Evolutionary conservation across 2,329 filamentous ascomycete species (phyloP), one percentile per base, ranked within the genome.

Genomic region (Cercospora zeina): DNA sequence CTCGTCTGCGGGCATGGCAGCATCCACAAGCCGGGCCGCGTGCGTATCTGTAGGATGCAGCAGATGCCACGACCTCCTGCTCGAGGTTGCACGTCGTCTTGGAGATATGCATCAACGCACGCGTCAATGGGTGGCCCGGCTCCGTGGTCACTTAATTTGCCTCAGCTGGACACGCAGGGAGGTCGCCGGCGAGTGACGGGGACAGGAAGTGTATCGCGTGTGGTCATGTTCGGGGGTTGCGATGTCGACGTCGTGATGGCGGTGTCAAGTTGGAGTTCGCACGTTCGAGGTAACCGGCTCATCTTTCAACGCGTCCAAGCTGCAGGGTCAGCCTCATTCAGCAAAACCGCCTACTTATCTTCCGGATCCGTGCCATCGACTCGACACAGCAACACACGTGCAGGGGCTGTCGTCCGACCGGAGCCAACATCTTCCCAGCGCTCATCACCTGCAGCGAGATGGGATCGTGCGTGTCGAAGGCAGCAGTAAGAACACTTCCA

Each of bases 121-220:
- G 49, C 49, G 49, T 53, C 49, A 53, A 34, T 13, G 16, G n/a
- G 27, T 31, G 49, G 49, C 30, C 49, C 49, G 49, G n/a, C 30
- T 31, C 49, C 14, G 30, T 13, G 49, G 27, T 27, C n/a, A 34
- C 8, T 27, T 53, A 53, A 53, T 53, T 53, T 53, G 49, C 49
- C 30, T 49, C 42, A 49, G 42, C 42, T 49, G 42, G 13, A 8
- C 21, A 11, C 24, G 42, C 42, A 49, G 42, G 42, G 42, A 27
- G 42, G 42, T 49, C 42, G 42, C 42, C 21, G 42, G 24, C 42
- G 42, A 11, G 24, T 27, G 42, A 49, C 42, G 21, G 13, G 42
- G 42, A 27, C 11, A 24, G 5, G 5, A 49, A 10, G 24, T 49
- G 42, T 30, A 49, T 49, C 42, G 42, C 14, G 42, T 14, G 42